Conservation (phyloP, 768 basidiomycete genomes). For the Trametes elegans region DNA sequence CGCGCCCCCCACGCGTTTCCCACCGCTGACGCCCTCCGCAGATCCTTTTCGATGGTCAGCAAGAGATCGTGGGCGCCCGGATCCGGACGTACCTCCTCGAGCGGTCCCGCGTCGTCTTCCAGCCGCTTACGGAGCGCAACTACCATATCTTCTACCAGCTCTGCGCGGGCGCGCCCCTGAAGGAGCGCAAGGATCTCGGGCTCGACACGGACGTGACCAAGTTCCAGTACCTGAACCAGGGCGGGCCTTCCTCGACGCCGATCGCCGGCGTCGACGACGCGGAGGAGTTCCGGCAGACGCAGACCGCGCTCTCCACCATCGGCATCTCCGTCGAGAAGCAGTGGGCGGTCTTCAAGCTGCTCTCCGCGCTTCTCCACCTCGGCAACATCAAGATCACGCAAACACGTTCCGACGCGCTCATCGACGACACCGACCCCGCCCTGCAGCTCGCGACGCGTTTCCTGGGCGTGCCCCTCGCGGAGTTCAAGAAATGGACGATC, state of each 20-base stretch:
- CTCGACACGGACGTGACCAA: slow-evolving; percentile 82
- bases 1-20: background rate
- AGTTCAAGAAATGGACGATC: slow-evolving; percentile 98
- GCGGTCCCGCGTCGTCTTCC: slow-evolving; percentile 95
- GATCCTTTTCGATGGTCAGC: slow-evolving; percentile 95
- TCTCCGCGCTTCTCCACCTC: slow-evolving; percentile 93
- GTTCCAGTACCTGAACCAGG: slow-evolving; percentile 92
- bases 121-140: slow-evolving; percentile 94
- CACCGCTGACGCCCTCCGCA: slow-evolving; percentile 32
- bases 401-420: slow-evolving; percentile 73
- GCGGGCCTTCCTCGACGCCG: slow-evolving; percentile 81
- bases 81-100: slow-evolving; percentile 98
- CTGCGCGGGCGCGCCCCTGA: slow-evolving; percentile 93
- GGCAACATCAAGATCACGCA: slow-evolving; percentile 93
- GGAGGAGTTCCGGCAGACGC: slow-evolving; percentile 92
- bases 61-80: slow-evolving; percentile 98
- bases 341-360: slow-evolving; percentile 94
- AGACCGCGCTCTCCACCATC: slow-evolving; percentile 93
- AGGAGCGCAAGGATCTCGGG: slow-evolving; percentile 93
- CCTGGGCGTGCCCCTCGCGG: slow-evolving; percentile 82
- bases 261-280: slow-evolving; percentile 94
- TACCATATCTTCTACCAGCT: slow-evolving; percentile 99
- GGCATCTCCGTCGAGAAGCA: slow-evolving; percentile 98
- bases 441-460: slow-evolving; percentile 83
- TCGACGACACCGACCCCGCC: slow-evolving; percentile 81